These are phyloP conservation scores for Crepidotus variabilis DNA, from an alignment of 768 basidiomycete species.

Conservation along the genomic window DNA sequence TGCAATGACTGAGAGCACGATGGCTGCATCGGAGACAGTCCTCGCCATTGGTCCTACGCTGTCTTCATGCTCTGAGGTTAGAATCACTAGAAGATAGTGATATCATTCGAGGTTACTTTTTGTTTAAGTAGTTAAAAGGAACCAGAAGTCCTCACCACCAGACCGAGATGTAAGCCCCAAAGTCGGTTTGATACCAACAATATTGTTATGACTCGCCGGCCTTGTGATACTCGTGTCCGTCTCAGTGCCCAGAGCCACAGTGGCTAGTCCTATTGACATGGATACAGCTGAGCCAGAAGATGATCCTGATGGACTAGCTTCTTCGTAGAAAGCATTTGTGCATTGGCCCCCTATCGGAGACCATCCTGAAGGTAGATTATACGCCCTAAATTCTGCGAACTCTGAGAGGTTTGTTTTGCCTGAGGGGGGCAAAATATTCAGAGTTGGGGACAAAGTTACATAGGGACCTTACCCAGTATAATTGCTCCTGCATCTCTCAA, in stretches of 20 bases:
- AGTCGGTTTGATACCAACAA: conserved; percentile 59
- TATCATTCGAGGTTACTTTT: not conserved
- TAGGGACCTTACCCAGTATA: conserved; percentile 32
- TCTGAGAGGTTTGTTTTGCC: conserved; percentile 58
- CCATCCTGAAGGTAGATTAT: conserved; percentile 45
- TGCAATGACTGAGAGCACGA: conserved; percentile 53
- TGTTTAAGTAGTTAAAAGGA: not conserved
- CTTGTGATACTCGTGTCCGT: conserved; percentile 54
- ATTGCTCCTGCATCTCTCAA: conserved; percentile 41
- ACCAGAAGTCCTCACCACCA: conserved; percentile 35
- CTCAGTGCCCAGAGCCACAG: conserved; percentile 46
- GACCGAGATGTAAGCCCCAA: conserved; percentile 56
- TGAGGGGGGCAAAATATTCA: conserved; percentile 5
- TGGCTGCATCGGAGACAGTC: conserved; percentile 50
- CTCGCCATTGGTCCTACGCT: conserved; percentile 56
- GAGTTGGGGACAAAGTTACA: not conserved
- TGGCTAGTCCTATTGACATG: conserved; percentile 45
- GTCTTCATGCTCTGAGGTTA: conserved; percentile 54
- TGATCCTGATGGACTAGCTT: conserved; percentile 52
- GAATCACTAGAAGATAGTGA: conserved; percentile 36
- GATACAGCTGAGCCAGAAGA: conserved; percentile 56
- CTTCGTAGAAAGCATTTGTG: conserved; percentile 46
- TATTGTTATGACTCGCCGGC: conserved; percentile 49
- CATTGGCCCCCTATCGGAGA: conserved; percentile 52
- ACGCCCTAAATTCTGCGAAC: conserved; percentile 46